Base-by-base conservation (phyloP, 768 basidiomycete genomes). In the Termitomyces sp. region DNA sequence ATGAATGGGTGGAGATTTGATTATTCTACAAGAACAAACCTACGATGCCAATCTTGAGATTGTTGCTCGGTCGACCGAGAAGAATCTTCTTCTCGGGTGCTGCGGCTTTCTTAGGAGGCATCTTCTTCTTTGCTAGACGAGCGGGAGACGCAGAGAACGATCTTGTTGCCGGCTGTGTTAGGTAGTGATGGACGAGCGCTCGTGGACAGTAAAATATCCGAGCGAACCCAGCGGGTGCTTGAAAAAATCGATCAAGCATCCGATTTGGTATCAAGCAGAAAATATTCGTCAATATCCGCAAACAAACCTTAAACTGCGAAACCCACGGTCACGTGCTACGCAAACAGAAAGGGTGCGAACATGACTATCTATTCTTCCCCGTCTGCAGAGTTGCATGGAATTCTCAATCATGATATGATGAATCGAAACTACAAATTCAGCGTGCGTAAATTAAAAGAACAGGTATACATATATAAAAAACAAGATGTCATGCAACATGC, bases 41-140 rank as follows among this genome's bases (percentile, higher is more conserved):
- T 79, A 98, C 96, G 81, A 97, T 96, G 68, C 97, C 97, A 66
- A 98, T 90, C 83, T 95, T 91, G 68, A 98, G 82, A 79, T 98
- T 98, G 77, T 99, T 99, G 62, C 89, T 79, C 34, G 97, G 96
- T 54, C 94, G 75, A 44, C 97, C 97, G 35, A 98, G 85, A 17
- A 94, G 74, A 24, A 77, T 72, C 73, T 92, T 96, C 77, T 94
- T 97, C 74, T 93, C 92, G 11, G 75, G 74, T 24, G 69, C 77
- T 51, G 75, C 74, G 51, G 85, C 84, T 73, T 96, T 95, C 76
- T 93, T 95, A 14, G 95, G 95, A 3, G 93, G 87, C 93, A 96
- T 97, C 67, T 73, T 90, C 61, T 71, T 83, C 73, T 85, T 86
- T 47, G 69, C 71, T 47, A 69, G 57, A 22, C 66, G 59, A 40